Conservation (phyloP, 768 basidiomycete genomes). For the Russula vinacea region DNA sequence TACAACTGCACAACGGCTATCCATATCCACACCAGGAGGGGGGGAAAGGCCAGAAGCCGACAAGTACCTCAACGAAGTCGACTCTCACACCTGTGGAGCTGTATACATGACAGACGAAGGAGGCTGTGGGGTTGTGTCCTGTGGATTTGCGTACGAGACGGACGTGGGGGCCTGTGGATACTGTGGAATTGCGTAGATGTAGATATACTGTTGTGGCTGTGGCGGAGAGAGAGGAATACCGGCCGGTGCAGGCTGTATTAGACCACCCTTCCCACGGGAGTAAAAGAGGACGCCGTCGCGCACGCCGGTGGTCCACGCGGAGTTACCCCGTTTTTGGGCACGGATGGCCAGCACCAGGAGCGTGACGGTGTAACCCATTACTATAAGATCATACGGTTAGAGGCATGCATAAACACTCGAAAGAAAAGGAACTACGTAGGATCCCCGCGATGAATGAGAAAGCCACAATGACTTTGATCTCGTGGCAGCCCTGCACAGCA, state of each 20-base stretch:
- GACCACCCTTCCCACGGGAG: neutral
- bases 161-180: neutral
- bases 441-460: constrained; percentile 41
- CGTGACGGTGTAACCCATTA: constrained; percentile 35
- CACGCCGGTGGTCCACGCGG: constrained; percentile 39
- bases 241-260: no score
- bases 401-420: neutral
- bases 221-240: no score
- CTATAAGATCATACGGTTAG: constrained; percentile 31
- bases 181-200: no score
- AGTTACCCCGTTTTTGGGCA: constrained; percentile 35
- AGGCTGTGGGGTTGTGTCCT: neutral
- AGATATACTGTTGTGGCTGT: neutral
- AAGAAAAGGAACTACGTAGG: constrained; percentile 32
- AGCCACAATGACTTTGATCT: constrained; percentile 37
- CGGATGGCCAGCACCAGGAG: constrained; percentile 34
- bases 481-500: constrained; percentile 31
- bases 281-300: constrained; percentile 32
- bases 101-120: neutral
- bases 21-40: neutral
- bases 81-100: neutral
- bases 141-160: neutral
- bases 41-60: neutral
- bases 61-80: neutral
- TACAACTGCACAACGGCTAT: neutral